phyloP scores from a whole-genome alignment of 2,329 filamentous ascomycete genomes.

The Fusarium sp. region DNA sequence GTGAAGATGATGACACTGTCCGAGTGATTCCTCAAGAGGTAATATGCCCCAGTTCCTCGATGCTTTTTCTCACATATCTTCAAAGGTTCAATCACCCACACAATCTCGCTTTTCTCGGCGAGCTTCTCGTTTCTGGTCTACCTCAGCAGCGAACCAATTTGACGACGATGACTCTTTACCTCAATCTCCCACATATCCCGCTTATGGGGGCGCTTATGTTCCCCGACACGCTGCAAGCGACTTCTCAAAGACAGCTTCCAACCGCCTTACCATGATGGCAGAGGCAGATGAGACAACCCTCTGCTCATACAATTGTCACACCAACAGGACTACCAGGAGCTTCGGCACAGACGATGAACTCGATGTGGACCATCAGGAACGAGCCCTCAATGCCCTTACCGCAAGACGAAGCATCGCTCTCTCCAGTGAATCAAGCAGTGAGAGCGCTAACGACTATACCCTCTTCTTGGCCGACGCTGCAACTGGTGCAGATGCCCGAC shows the following conservation, averaged over 20 bases:
- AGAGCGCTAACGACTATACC: constrained; percentile 40
- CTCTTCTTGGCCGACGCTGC: constrained; percentile 41
- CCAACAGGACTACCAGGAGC: constrained; percentile 4
- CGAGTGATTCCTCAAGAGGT: constrained; percentile 23
- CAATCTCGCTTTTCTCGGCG: constrained; percentile 34
- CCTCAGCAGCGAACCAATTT: constrained; percentile 39
- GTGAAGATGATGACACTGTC: constrained; percentile 17
- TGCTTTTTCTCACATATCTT: background rate
- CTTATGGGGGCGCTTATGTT: constrained; percentile 41
- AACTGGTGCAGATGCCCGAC: constrained; percentile 10
- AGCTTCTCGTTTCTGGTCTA: constrained; percentile 43
- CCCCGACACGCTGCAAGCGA: constrained; percentile 50
- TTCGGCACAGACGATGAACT: constrained; percentile 22
- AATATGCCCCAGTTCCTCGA: background rate
- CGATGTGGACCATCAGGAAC: constrained; percentile 31
- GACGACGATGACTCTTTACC: constrained; percentile 10
- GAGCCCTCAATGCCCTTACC: constrained; percentile 34
- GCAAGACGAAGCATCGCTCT: constrained; percentile 21
- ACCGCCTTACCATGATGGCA: constrained; percentile 34
- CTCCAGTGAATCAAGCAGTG: constrained; percentile 12
- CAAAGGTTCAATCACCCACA: constrained; percentile 9
- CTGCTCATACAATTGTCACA: constrained; percentile 35
- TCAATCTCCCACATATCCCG: constrained; percentile 16
- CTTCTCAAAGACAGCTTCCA: constrained; percentile 44
- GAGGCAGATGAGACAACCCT: constrained; percentile 42